Percentiles rank a stretch among this genome's conserved stretches.
Conservation (phyloP, 2,329 filamentous ascomycete genomes). For the Elsinoe ampelina region DNA sequence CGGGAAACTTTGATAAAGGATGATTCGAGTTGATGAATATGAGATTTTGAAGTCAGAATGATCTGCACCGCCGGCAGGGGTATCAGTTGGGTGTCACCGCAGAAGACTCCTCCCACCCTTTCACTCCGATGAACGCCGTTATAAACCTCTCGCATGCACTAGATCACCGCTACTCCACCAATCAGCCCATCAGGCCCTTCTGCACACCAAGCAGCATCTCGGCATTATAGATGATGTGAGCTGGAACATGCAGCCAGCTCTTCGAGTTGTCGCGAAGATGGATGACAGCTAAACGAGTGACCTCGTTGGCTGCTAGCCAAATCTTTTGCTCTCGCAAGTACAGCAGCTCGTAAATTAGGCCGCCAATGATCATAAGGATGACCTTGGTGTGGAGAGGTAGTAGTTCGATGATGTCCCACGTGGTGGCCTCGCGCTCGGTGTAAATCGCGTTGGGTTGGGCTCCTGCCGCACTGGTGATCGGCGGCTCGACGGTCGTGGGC, state of each 20-base stretch:
- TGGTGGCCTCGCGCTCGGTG: not conserved
- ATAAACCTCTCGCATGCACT: not conserved
- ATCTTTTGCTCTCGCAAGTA: not conserved
- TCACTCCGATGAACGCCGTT: not conserved
- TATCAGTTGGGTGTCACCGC: slow-evolving; percentile 10
- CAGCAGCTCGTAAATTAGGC: not conserved
- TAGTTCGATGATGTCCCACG: no score
- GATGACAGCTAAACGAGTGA: slow-evolving; percentile 5
- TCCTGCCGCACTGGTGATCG: not conserved
- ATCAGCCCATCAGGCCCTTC: slow-evolving; percentile 1
- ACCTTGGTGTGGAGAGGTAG: not conserved
- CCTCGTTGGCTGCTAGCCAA: slow-evolving; percentile 1
- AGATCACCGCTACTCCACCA: not conserved
- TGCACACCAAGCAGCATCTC: slow-evolving; percentile 4
- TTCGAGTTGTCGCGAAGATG: not conserved
- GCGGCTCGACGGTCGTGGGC: no score
- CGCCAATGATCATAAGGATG: not conserved
- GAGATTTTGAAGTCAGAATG: not conserved
- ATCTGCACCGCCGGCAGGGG: not conserved
- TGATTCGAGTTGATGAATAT: not conserved
- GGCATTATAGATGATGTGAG: not conserved
- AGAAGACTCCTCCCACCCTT: not conserved
- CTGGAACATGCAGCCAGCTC: not conserved
- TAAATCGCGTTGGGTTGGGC: not conserved
- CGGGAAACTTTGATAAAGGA: slow-evolving; percentile 5